phyloP scores from a whole-genome alignment of 345 rosid genomes.

The Adansonia digitata region DNA sequence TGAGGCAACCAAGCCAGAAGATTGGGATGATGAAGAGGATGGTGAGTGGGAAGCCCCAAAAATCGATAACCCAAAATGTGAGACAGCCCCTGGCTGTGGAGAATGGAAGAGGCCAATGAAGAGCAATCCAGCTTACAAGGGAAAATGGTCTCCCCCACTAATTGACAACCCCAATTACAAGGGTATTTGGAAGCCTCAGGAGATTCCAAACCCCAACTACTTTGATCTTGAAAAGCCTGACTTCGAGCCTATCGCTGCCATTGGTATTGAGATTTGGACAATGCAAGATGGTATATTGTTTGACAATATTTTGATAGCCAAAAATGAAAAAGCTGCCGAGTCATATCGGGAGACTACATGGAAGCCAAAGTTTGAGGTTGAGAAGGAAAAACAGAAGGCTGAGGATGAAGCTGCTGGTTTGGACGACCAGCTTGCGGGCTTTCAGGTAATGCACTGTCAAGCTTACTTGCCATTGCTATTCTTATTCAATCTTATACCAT shows the following conservation, averaged over 20 bases:
- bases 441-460: slow-evolving; percentile 22
- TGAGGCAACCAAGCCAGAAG: no score
- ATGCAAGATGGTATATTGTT: slow-evolving; percentile 86
- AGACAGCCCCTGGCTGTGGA: no score
- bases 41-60: slow-evolving; percentile 89
- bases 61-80: slow-evolving; percentile 73
- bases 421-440: no score
- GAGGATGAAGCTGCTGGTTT: slow-evolving; percentile 58
- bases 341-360: slow-evolving; percentile 42
- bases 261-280: slow-evolving; percentile 90
- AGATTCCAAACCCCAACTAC: no score
- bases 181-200: no score
- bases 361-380: slow-evolving; percentile 63
- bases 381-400: no score
- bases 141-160: no score
- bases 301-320: slow-evolving; percentile 65
- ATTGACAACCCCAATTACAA: no score
- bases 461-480: background rate
- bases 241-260: slow-evolving; percentile 71
- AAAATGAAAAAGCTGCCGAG: slow-evolving; percentile 57
- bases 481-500: background rate
- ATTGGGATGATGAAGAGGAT: slow-evolving; percentile 92
- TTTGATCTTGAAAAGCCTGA: no score
- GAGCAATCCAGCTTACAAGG: no score
- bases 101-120: slow-evolving; percentile 81